Evolutionary conservation across 169 alveolate genomes (phyloP), one percentile per base, ranked within the genome.

Genomic region (Plasmodium knowlesi): DNA sequence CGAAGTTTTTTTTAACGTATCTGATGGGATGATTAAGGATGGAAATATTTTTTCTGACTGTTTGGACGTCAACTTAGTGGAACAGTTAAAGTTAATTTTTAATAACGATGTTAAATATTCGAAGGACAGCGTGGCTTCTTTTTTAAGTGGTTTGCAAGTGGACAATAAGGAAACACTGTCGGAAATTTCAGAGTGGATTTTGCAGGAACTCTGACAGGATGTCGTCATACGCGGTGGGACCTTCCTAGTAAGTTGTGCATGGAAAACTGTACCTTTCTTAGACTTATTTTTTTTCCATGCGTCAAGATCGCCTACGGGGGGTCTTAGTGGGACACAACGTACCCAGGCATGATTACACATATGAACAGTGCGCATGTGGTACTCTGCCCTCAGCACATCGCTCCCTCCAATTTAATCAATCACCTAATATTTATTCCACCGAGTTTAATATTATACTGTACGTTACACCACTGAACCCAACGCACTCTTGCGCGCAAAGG

Each of bases 31-130:
- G 12, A 89, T 89, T 39, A 89, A 78, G 39, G 94, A 91, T 71
- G 94, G 95, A 22, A 92, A 90, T 85, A 74, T 95, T 28, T 96
- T 90, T 83, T 96, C 97, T 8, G 97, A 96, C 82, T 74, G 91
- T 39, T 74, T 96, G 70, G 95, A 96, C 54, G 91, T 95, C n/a
- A 96, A 96, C 76, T 83, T 96, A 32, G 94, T 96, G 22, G 96
- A 94, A n/a, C 93, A 92, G 53, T 43, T 92, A 14, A 83, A 92
- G 82, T 37, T 73, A 43, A 53, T 92, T 50, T 84, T 92, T 83
- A 84, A 92, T 25, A 92, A 88, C 46, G 95, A 92, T 16, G 70
- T 92, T 37, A 84, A 82, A 19, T 84, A 92, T 83, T 41, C 93
- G 3, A 83, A 83, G 74, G 95, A 92, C 53, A 25, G 32, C 53